Conservation (phyloP, 805 yeast genomes). For the Metschnikowia lachancei region DNA sequence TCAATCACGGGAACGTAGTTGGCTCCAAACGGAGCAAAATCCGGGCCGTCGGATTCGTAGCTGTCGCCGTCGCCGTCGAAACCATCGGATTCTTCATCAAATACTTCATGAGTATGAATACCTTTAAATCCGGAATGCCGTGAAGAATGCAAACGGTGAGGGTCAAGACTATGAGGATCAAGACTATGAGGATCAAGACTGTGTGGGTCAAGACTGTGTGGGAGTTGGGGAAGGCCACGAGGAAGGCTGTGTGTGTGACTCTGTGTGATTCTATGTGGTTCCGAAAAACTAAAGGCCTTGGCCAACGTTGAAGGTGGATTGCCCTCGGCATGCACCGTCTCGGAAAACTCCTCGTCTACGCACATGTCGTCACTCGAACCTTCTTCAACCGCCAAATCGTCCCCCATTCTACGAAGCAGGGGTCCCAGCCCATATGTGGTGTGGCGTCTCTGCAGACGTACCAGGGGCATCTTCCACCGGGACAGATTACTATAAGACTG, state of each 20-base stretch:
- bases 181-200: neutral
- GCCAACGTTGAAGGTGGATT: conserved; percentile 1
- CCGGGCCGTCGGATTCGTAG: conserved; percentile 1
- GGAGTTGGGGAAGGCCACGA: no score
- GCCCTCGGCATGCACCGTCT: neutral
- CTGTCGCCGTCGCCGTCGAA: conserved; percentile 1
- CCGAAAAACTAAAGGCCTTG: conserved; percentile 8
- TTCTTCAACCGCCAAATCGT: conserved; percentile 15
- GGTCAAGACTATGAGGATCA: neutral
- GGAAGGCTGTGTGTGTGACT: no score
- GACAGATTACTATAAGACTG: conserved; percentile 13
- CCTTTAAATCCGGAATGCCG: neutral
- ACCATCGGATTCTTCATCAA: conserved; percentile 4
- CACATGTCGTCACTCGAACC: conserved; percentile 14
- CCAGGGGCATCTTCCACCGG: conserved; percentile 1
- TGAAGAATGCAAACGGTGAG: neutral
- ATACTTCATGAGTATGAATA: neutral
- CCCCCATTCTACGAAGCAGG: conserved; percentile 12
- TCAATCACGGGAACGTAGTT: conserved; percentile 43
- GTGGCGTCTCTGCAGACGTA: conserved; percentile 24
- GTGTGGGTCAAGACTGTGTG: neutral
- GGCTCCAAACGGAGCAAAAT: conserved; percentile 7
- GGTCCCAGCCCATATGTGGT: conserved; percentile 31
- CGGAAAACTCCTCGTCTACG: conserved; percentile 3
- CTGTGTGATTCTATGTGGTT: no score